Conservation (phyloP, 768 basidiomycete species). For the Pisolithus orientalis region DNA sequence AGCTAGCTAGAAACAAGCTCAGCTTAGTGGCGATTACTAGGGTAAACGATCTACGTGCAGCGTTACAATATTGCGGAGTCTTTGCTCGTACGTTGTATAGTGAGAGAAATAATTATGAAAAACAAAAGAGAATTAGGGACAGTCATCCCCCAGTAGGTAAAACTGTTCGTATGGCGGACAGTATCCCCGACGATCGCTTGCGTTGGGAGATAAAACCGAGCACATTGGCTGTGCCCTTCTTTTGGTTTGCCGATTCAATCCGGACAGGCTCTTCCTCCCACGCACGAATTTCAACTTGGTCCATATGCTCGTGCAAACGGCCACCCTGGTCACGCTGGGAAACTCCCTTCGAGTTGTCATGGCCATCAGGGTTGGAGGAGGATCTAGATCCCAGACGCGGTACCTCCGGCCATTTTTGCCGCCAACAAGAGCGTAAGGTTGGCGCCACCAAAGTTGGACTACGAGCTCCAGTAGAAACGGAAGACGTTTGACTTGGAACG, state of each 20-base stretch:
- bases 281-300: slow-evolving; percentile 41
- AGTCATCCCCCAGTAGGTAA: slow-evolving; percentile 20
- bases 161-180: slow-evolving; percentile 14
- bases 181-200: slow-evolving; percentile 21
- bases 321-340: slow-evolving; percentile 11
- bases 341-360: slow-evolving; percentile 11
- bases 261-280: slow-evolving; percentile 77
- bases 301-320: slow-evolving; percentile 23
- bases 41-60: neutral
- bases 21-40: neutral
- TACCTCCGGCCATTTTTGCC: slow-evolving; percentile 16
- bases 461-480: slow-evolving; percentile 14
- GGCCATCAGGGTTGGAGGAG: slow-evolving; percentile 45
- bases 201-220: slow-evolving; percentile 25
- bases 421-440: slow-evolving; percentile 12
- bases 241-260: slow-evolving; percentile 59
- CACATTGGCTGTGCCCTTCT: slow-evolving; percentile 34
- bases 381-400: slow-evolving; percentile 29
- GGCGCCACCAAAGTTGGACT: slow-evolving; percentile 1
- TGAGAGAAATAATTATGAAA: neutral
- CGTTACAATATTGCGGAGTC: too few relatives aligned
- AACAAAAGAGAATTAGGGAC: neutral
- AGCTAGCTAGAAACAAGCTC: too few relatives aligned
- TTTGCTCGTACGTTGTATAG: neutral
- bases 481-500: slow-evolving; percentile 10